A percentile compares a stretch with the other conserved stretches of the same genome.
Evolutionary conservation across 2,329 filamentous ascomycete species (phyloP).

Genomic region (Cladorrhinum sp.): DNA sequence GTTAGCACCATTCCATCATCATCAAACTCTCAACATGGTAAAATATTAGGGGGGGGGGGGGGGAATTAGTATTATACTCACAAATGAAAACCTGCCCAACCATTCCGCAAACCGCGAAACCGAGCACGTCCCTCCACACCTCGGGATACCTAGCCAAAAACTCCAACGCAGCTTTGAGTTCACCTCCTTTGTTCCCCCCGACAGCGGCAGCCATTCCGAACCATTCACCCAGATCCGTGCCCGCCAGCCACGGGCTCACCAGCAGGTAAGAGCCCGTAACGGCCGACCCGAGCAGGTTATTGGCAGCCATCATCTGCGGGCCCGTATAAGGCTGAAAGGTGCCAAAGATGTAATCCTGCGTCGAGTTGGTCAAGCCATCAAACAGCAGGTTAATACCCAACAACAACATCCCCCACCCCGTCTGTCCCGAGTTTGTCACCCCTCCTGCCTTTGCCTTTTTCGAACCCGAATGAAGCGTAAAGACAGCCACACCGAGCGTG

Average conservation of each 20-base stretch:
- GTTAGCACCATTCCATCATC: background rate
- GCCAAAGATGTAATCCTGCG: constrained; percentile 90
- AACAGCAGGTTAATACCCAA: constrained; percentile 88
- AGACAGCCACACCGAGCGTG: constrained; percentile 87
- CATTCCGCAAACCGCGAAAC: constrained; percentile 85
- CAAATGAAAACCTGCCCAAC: constrained; percentile 96
- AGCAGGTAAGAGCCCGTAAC: constrained; percentile 76
- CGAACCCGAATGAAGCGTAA: constrained; percentile 86
- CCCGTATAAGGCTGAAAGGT: constrained; percentile 78
- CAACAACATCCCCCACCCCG: constrained; percentile 76
- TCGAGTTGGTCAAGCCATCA: constrained; percentile 93
- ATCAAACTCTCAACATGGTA: background rate
- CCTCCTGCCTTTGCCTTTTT: constrained; percentile 50
- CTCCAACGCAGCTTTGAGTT: constrained; percentile 72
- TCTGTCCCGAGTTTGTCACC: constrained; percentile 51
- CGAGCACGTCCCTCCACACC: constrained; percentile 83
- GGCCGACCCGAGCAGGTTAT: constrained; percentile 81
- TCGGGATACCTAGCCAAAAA: constrained; percentile 79
- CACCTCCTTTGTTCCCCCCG: constrained; percentile 58
- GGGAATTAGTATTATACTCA: no score
- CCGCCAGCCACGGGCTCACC: constrained; percentile 74
- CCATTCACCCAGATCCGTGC: constrained; percentile 61
- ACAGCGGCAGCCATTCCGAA: constrained; percentile 63
- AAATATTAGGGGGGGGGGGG: background rate
- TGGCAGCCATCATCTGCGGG: constrained; percentile 99